These are phyloP conservation scores for Pythium sp. DNA, from an alignment of 352 stramenopile genomes.

Conservation along the genomic window DNA sequence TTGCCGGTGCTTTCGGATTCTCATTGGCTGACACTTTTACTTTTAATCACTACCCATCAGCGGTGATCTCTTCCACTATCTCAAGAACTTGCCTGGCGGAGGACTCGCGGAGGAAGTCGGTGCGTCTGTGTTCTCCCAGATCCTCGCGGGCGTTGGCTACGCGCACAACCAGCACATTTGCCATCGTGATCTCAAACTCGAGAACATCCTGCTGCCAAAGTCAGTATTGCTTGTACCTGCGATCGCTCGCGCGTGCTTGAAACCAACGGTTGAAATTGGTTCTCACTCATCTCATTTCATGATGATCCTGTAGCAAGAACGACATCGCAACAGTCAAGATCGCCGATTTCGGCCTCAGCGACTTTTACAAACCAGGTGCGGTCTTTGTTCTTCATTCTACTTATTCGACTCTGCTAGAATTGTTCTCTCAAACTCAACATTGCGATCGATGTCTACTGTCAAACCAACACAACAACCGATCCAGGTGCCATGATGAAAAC, in stretches of 20 bases:
- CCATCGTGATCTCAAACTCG: conserved; percentile 85
- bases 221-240: conserved; percentile 22
- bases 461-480: neutral
- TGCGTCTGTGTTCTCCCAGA: conserved; percentile 65
- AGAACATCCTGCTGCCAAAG: conserved; percentile 85
- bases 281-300: neutral
- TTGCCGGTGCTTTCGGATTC: no score
- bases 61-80: conserved; percentile 84
- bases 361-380: no score
- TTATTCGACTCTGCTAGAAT: no score
- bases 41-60: conserved; percentile 18
- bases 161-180: conserved; percentile 90
- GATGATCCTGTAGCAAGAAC: conserved; percentile 50
- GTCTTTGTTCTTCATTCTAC: no score
- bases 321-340: conserved; percentile 19
- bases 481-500: conserved; percentile 81
- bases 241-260: neutral
- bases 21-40: neutral
- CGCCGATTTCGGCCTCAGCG: no score
- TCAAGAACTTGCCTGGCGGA: conserved; percentile 51
- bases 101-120: conserved; percentile 65
- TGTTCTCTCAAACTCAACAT: conserved; percentile 19
- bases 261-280: neutral
- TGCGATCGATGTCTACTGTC: no score
- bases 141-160: conserved; percentile 77